These are phyloP conservation scores for Colletotrichum zoysiae DNA, from an alignment of 2,329 filamentous ascomycete species.

Conservation along the genomic window DNA sequence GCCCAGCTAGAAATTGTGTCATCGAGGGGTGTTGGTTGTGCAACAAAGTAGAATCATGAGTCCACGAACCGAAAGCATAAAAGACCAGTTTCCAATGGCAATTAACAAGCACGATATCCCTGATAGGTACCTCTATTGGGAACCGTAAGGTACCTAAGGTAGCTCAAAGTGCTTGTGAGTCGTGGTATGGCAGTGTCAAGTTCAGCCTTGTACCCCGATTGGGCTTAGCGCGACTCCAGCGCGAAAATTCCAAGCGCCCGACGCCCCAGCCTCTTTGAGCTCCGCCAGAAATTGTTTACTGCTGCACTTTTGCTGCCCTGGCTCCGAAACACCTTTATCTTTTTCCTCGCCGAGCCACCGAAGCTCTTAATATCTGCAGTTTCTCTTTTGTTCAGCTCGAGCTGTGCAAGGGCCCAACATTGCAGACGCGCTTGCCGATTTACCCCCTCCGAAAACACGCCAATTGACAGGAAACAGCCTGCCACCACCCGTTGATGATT, in stretches of 20 bases:
- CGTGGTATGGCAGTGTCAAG: constrained; percentile 29
- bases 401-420: constrained; percentile 24
- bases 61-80: background rate
- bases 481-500: constrained; percentile 48
- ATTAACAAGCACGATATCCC: background rate
- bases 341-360: constrained; percentile 27
- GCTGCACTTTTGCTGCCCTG: constrained; percentile 39
- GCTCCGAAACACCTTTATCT: constrained; percentile 36
- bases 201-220: constrained; percentile 52
- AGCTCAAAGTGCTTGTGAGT: too few relatives aligned
- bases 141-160: background rate
- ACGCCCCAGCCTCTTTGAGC: constrained; percentile 49
- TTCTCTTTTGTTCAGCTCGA: constrained; percentile 26
- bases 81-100: background rate
- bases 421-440: constrained; percentile 1
- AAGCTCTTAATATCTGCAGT: constrained; percentile 28
- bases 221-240: constrained; percentile 50
- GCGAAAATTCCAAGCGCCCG: constrained; percentile 55
- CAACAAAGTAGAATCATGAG: background rate
- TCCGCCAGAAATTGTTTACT: constrained; percentile 50
- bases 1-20: background rate
- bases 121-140: background rate
- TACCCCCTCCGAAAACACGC: background rate
- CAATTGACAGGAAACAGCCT: constrained; percentile 30
- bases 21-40: background rate